phyloP scores from a whole-genome alignment of 148 eudicot species.

The Linanthus parryae region DNA sequence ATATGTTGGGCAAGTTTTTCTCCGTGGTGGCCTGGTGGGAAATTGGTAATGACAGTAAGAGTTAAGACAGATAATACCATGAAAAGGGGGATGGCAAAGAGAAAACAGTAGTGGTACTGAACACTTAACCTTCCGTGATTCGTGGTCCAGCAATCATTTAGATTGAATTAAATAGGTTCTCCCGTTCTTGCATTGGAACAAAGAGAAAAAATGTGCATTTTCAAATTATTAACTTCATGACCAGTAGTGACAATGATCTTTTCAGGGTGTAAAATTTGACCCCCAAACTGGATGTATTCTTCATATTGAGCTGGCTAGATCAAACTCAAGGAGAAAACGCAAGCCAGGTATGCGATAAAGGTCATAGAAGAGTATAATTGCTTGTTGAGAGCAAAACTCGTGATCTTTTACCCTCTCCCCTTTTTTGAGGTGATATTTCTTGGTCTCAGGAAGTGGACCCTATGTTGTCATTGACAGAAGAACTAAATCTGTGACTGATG shows the following conservation, averaged over 20 bases:
- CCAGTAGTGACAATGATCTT: conserved; percentile 1
- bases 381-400: too few species aligned
- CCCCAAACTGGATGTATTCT: conserved; percentile 69
- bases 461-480: conserved; percentile 91
- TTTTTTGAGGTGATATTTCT: conserved; percentile 12
- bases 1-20: too few species aligned
- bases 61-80: too few species aligned
- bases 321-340: conserved; percentile 70
- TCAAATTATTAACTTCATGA: background rate
- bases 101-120: too few species aligned
- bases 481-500: conserved; percentile 30
- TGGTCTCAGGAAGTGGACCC: conserved; percentile 57
- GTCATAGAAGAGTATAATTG: too few species aligned
- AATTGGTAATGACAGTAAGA: too few species aligned
- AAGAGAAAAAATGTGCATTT: background rate
- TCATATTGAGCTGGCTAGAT: conserved; percentile 86
- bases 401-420: background rate
- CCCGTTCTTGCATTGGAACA: background rate
- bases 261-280: conserved; percentile 86
- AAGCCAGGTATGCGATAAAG: conserved; percentile 47
- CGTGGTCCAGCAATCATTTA: background rate
- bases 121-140: background rate
- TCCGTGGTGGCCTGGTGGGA: too few species aligned
- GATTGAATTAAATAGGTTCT: too few species aligned
- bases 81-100: too few species aligned